Evolutionary conservation across 192 early-diverging fungal genomes (phyloP).

Genomic region (Diversispora epigaea): DNA sequence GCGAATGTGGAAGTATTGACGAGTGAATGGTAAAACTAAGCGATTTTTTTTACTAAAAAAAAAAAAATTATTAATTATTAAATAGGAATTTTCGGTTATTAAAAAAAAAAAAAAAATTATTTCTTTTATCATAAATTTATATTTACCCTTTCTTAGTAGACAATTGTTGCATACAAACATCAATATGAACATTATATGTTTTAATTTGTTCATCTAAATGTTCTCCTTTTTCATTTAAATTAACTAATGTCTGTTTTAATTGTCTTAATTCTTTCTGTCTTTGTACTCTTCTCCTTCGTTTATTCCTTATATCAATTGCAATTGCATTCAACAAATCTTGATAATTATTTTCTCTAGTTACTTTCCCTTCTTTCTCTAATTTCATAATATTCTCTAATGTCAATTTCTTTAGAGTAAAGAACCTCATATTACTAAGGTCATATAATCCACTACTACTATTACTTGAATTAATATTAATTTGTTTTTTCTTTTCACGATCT

Average conservation of each 20-base stretch:
- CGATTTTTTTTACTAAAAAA: constrained; percentile 56
- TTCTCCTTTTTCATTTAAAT: constrained; percentile 79
- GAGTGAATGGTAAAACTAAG: constrained; percentile 81
- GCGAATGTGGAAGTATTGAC: constrained; percentile 93
- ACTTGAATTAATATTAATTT: constrained; percentile 32
- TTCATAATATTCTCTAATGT: constrained; percentile 79
- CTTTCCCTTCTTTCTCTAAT: constrained; percentile 73
- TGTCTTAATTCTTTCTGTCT: constrained; percentile 71
- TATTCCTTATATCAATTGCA: constrained; percentile 90
- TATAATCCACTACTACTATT: constrained; percentile 35
- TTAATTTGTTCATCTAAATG: constrained; percentile 88
- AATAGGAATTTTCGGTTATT: not conserved
- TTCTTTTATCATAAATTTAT: not conserved
- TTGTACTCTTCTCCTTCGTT: constrained; percentile 78
- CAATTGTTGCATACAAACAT: constrained; percentile 85
- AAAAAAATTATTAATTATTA: not conserved
- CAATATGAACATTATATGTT: constrained; percentile 90
- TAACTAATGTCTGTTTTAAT: constrained; percentile 74
- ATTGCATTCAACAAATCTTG: constrained; percentile 93
- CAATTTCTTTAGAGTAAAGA: constrained; percentile 76
- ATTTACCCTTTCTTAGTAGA: constrained; percentile 54
- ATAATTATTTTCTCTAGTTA: constrained; percentile 75
- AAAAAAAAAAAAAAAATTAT: not conserved
- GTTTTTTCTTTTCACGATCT: constrained; percentile 37
- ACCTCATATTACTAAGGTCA: constrained; percentile 64